Conservation (phyloP, 106 monocot genomes). For the Acorus calamus region DNA sequence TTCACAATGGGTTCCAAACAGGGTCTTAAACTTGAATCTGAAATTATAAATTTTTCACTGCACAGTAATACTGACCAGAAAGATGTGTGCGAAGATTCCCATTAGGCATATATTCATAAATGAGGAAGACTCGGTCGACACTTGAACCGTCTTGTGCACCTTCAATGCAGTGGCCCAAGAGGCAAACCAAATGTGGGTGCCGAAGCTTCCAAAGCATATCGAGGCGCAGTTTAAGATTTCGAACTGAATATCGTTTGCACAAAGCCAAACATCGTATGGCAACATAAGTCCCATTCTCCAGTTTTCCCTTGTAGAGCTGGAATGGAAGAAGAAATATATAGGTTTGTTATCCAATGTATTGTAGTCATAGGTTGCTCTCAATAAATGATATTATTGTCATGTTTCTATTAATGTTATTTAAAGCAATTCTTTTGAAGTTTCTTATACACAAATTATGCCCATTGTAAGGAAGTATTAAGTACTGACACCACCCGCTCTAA, state of each 20-base stretch:
- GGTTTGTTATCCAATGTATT: too few species aligned
- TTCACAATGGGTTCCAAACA: too few species aligned
- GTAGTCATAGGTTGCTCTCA: too few species aligned
- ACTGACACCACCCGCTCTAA: too few species aligned
- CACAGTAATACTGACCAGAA: conserved; percentile 36
- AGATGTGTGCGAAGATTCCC: conserved; percentile 64
- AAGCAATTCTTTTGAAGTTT: too few species aligned
- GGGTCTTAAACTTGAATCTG: too few species aligned
- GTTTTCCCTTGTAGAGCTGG: conserved; percentile 87
- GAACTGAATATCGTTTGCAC: conserved; percentile 59
- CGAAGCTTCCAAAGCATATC: conserved; percentile 95
- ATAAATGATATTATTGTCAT: too few species aligned
- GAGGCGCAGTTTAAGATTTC: conserved; percentile 85
- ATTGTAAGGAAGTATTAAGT: too few species aligned
- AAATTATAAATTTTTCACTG: too few species aligned
- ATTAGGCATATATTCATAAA: conserved; percentile 78
- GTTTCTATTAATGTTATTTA: too few species aligned
- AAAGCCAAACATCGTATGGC: conserved; percentile 87
- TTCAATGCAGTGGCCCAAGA: conserved; percentile 90
- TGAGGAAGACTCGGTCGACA: conserved; percentile 68
- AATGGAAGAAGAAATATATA: conserved; percentile 9
- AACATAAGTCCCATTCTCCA: conserved; percentile 77
- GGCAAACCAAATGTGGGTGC: conserved; percentile 88
- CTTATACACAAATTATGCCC: too few species aligned
- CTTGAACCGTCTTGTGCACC: conserved; percentile 41